Conservation (phyloP, 805 yeast species). For the Hanseniaspora taiwanica region DNA sequence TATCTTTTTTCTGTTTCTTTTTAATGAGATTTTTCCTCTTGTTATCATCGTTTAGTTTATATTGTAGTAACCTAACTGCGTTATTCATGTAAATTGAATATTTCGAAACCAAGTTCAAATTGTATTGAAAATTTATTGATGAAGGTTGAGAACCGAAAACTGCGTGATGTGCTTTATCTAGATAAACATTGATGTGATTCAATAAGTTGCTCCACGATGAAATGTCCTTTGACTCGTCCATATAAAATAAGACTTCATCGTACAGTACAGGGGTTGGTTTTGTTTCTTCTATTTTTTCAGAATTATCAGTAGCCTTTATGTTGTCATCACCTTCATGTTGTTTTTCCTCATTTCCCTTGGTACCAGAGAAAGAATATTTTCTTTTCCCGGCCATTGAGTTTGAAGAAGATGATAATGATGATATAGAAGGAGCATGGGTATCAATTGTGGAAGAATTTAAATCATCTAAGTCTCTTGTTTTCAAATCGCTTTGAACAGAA, state of each 20-base stretch:
- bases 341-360: no score
- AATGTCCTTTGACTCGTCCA: conserved; percentile 3
- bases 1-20: conserved; percentile 23
- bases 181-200: neutral
- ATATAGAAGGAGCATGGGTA: conserved; percentile 6
- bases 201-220: neutral
- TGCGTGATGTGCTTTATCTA: conserved; percentile 2
- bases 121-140: conserved; percentile 38
- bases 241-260: conserved; percentile 3
- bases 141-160: conserved; percentile 17
- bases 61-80: conserved; percentile 39
- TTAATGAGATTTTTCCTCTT: no score
- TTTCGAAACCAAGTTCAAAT: conserved; percentile 40
- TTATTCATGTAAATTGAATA: conserved; percentile 40
- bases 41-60: conserved; percentile 38
- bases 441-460: conserved; percentile 13
- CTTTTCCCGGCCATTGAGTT: no score
- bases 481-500: conserved; percentile 19
- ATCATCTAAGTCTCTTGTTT: conserved; percentile 12
- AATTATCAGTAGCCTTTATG: conserved; percentile 7
- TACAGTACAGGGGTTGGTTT: neutral
- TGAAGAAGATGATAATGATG: conserved; percentile 7
- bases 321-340: no score
- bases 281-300: neutral
- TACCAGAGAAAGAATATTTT: no score